phyloP scores from a whole-genome alignment of 805 yeast genomes.

The Teunomyces gatunensis region DNA sequence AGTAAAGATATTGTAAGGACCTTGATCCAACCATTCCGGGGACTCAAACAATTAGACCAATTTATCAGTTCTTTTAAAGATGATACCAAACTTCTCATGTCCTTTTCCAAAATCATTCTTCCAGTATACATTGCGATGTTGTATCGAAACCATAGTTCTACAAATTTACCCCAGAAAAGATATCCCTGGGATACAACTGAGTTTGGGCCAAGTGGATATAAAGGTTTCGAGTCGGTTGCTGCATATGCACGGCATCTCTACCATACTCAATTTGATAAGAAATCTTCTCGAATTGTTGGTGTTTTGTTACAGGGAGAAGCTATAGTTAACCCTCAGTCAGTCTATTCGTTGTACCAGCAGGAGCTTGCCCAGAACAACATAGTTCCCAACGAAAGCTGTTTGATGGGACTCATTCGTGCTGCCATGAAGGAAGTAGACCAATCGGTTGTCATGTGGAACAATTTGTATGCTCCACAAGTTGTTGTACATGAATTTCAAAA shows the following conservation, averaged over 20 bases:
- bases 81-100: slow-evolving; percentile 9
- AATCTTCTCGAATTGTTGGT: slow-evolving; percentile 29
- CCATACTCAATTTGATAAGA: slow-evolving; percentile 15
- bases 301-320: slow-evolving; percentile 38
- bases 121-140: slow-evolving; percentile 30
- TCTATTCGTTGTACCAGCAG: slow-evolving; percentile 26
- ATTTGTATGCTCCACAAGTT: slow-evolving; percentile 54
- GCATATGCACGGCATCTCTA: slow-evolving; percentile 30
- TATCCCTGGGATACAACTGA: slow-evolving; percentile 15
- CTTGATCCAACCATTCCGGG: slow-evolving; percentile 29
- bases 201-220: slow-evolving; percentile 1
- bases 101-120: slow-evolving; percentile 19
- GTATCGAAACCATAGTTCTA: slow-evolving; percentile 13
- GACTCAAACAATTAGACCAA: slow-evolving; percentile 20
- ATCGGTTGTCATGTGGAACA: slow-evolving; percentile 45
- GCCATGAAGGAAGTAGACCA: slow-evolving; percentile 27
- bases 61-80: slow-evolving; percentile 15
- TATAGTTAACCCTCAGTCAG: slow-evolving; percentile 21
- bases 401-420: slow-evolving; percentile 49
- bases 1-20: slow-evolving; percentile 31
- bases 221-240: slow-evolving; percentile 9
- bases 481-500: slow-evolving; percentile 52
- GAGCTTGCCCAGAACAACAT: slow-evolving; percentile 18
- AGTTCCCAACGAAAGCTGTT: slow-evolving; percentile 29
- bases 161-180: slow-evolving; percentile 1